Evolutionary conservation across 202 grass and related monocot species (phyloP).

Genomic region (Eragrostis tef): DNA sequence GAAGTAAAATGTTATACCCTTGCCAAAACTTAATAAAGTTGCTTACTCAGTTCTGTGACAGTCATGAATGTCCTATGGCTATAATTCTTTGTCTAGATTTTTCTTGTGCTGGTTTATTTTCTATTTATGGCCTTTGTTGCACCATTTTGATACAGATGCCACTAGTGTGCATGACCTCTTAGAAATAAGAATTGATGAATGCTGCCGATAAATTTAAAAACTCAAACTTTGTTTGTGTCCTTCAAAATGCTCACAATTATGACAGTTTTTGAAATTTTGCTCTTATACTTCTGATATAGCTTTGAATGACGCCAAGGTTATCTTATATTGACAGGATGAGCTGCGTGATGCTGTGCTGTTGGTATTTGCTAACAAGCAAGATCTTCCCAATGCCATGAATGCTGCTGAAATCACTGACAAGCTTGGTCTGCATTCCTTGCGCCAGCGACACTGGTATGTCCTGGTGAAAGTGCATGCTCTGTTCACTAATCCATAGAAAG

Average conservation of each 20-base stretch:
- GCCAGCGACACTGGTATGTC: constrained; percentile 76
- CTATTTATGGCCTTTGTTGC: neutral
- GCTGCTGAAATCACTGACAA: constrained; percentile 85
- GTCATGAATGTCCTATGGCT: neutral
- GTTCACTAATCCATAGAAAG: neutral
- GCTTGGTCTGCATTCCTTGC: constrained; percentile 75
- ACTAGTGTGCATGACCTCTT: neutral
- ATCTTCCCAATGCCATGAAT: constrained; percentile 88
- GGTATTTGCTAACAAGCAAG: constrained; percentile 89
- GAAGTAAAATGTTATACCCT: neutral
- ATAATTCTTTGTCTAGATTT: neutral
- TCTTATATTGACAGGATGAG: constrained; percentile 61
- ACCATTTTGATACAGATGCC: neutral
- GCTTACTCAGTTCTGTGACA: neutral
- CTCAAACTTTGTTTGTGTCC: neutral
- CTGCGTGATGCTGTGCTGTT: constrained; percentile 79
- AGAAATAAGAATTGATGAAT: too few species aligned
- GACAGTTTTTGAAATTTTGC: neutral
- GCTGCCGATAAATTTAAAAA: neutral
- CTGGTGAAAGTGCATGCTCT: neutral
- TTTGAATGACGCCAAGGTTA: too few species aligned
- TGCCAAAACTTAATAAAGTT: neutral
- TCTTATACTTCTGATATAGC: too few species aligned
- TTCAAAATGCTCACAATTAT: neutral
- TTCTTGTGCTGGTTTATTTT: neutral